phyloP scores from a whole-genome alignment of 768 basidiomycete genomes.

The Rhodotorula toruloides region DNA sequence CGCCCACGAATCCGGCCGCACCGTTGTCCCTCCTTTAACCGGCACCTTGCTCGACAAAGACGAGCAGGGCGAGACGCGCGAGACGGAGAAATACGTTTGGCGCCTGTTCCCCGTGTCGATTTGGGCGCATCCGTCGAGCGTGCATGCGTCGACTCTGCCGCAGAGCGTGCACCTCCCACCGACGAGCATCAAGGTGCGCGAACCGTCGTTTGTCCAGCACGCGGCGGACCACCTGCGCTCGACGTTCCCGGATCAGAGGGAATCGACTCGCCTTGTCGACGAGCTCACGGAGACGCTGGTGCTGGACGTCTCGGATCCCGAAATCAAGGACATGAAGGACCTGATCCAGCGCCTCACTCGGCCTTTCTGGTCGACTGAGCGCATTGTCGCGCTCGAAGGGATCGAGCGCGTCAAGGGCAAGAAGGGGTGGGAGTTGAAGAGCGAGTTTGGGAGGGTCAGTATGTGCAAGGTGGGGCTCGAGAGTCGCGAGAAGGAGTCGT shows the following conservation, averaged over 20 bases:
- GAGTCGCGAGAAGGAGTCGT: neutral
- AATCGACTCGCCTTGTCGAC: neutral
- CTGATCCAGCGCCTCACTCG: neutral
- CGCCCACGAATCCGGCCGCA: slow-evolving; percentile 5
- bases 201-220: slow-evolving; percentile 17
- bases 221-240: slow-evolving; percentile 1
- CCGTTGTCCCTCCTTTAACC: slow-evolving; percentile 10
- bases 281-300: slow-evolving; percentile 10
- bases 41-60: neutral
- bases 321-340: neutral
- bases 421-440: slow-evolving; percentile 7
- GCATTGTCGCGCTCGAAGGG: slow-evolving; percentile 6
- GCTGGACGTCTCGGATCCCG: slow-evolving; percentile 3
- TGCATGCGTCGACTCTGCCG: neutral
- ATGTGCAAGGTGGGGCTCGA: neutral
- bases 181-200: neutral
- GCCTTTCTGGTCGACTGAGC: slow-evolving; percentile 15
- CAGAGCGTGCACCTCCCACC: neutral
- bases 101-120: slow-evolving; percentile 14
- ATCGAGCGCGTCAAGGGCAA: neutral
- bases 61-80: neutral
- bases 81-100: slow-evolving; percentile 8
- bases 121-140: neutral
- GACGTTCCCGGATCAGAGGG: neutral
- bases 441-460: neutral